Percentiles rank a stretch among this genome's conserved stretches.
Evolutionary conservation across 306 rosid genomes (phyloP).

Genomic region (Potentilla sterilis): DNA sequence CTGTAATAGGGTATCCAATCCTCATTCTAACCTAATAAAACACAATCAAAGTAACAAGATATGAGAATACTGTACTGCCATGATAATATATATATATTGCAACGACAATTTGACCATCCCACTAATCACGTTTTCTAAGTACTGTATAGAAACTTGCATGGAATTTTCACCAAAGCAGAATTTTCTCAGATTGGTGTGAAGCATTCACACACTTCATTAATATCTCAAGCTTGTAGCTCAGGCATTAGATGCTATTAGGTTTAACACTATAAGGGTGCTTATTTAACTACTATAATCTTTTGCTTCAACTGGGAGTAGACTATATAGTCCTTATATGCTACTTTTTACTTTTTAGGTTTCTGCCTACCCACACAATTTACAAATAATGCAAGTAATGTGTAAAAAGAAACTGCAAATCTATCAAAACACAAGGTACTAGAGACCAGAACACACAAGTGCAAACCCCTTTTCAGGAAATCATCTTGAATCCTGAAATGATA

Average conservation of each 20-base stretch:
- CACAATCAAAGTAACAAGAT: constrained; percentile 1
- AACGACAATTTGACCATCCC: background rate
- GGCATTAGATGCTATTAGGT: too few relatives aligned
- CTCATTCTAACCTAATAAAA: constrained; percentile 71
- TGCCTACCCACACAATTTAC: background rate
- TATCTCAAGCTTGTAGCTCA: background rate
- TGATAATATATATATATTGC: background rate
- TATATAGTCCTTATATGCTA: background rate
- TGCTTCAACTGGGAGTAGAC: background rate
- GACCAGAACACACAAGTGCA: background rate
- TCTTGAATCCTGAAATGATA: background rate
- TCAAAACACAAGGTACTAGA: background rate
- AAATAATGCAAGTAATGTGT: constrained; percentile 2
- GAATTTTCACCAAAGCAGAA: background rate
- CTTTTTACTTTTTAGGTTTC: background rate
- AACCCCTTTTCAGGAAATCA: background rate
- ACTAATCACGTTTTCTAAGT: background rate
- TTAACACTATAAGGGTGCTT: background rate
- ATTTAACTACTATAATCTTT: background rate
- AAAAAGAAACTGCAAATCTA: background rate
- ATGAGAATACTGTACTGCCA: constrained; percentile 8
- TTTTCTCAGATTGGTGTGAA: background rate
- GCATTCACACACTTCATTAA: background rate
- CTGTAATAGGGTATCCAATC: constrained; percentile 94
- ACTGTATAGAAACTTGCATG: background rate